Conservation (phyloP, 331 rosid genomes). For the Arachis monticola region DNA sequence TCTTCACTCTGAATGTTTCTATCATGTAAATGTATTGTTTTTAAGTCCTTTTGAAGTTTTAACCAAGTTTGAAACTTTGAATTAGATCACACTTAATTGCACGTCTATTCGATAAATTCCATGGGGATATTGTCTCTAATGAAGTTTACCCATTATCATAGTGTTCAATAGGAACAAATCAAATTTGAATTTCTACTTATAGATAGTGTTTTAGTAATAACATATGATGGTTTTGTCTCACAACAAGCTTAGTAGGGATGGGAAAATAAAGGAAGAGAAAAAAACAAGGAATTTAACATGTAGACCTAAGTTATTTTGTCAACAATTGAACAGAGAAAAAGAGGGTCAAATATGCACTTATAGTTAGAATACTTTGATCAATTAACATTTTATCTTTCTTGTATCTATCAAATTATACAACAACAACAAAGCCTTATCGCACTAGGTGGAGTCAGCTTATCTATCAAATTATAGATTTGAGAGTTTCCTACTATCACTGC, state of each 20-base stretch:
- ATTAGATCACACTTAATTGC: neutral
- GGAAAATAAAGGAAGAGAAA: constrained; percentile 14
- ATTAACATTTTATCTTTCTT: neutral
- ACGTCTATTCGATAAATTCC: constrained; percentile 18
- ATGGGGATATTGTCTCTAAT: neutral
- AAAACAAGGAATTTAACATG: neutral
- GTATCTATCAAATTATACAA: neutral
- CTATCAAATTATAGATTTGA: constrained; percentile 14
- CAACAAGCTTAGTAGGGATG: neutral
- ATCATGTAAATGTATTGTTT: constrained; percentile 5
- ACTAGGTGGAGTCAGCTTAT: no score
- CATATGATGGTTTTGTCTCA: neutral
- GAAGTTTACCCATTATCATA: neutral
- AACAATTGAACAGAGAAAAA: neutral
- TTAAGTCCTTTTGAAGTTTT: neutral
- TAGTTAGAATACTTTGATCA: neutral
- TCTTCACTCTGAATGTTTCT: constrained; percentile 6
- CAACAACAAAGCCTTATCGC: no score
- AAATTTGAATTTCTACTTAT: neutral
- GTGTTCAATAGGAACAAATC: neutral
- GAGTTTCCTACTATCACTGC: neutral
- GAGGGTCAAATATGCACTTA: no score
- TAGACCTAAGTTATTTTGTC: neutral
- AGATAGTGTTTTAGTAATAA: neutral
- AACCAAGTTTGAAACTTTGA: constrained; percentile 20